These are phyloP conservation scores for Biscogniauxia marginata DNA, from an alignment of 2,329 filamentous ascomycete species.

Conservation along the genomic window DNA sequence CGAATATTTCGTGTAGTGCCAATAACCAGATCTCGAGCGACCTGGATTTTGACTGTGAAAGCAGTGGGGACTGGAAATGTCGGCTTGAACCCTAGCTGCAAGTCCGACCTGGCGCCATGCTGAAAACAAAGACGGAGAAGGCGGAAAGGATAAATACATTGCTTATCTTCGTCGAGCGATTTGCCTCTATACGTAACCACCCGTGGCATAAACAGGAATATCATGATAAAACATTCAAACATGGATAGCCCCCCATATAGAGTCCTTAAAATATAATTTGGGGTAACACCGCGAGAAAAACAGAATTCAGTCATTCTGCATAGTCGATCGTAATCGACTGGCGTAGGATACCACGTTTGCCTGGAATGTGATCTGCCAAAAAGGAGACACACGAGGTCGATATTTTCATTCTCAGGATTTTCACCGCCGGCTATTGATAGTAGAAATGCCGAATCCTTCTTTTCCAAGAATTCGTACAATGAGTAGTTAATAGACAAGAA, in stretches of 20 bases:
- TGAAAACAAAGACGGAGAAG: conserved; percentile 6
- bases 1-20: too few relatives aligned
- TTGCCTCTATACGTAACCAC: background rate
- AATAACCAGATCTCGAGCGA: background rate
- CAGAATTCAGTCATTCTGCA: conserved; percentile 5
- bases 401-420: background rate
- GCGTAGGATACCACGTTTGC: too few relatives aligned
- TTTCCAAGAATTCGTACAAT: background rate
- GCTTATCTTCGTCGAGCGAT: too few relatives aligned
- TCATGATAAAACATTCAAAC: conserved; percentile 4
- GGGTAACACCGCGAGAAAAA: conserved; percentile 2
- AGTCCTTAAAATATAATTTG: conserved; percentile 2
- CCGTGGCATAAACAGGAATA: background rate
- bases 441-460: background rate
- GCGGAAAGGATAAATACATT: background rate
- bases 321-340: conserved; percentile 4
- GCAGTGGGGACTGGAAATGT: conserved; percentile 4
- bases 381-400: background rate
- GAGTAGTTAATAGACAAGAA: background rate
- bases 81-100: conserved; percentile 3
- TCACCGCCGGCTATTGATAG: background rate
- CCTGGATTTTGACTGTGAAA: conserved; percentile 1
- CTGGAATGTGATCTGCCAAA: background rate
- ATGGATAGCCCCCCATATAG: background rate
- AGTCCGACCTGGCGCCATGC: conserved; percentile 4